Base-by-base conservation (phyloP, 2,329 filamentous ascomycete genomes). In the Colletotrichum sp. region DNA sequence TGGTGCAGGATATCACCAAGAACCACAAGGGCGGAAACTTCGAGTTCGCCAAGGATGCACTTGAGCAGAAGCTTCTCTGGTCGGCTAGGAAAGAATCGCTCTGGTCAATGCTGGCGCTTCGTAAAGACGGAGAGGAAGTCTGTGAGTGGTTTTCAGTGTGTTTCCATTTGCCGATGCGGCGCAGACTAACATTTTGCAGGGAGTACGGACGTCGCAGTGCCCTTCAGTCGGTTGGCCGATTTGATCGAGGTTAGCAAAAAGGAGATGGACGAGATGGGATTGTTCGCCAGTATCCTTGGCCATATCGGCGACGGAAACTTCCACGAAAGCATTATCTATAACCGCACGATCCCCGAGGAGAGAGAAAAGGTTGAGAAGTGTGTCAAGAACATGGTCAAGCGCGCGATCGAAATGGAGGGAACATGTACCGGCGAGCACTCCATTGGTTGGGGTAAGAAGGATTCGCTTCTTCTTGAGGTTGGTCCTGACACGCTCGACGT, bases 241-340 rank as follows among this genome's bases (percentile, higher is more conserved):
- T 94, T 96, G 73, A 89, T 90, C 87, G 96, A 98, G 82, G 88
- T 95, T 58, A 96, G 94, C 77, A 98, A 98, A 87, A 94, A 95
- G 82, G 95, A 98, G 81, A 93, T 98, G 89, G 94, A 96, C 80
- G 92, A 95, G 15, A 88, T 98, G 13, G 95, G 95, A 1, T 86
- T 98, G 3, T 98, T 98, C 82, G 95, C 95, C 2, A 96, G 94
- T 80, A 94, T 98, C 32, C 87, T 98, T 6, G 96, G 96, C 5
- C 96, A 98, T 81, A 94, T 98, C 72, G 96, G 96, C 15, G 96
- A 98, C 81, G 96, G 96, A 48, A 98, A 98, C 84, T 98, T 98
- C 86, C 96, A 98, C 83, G 93, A 96, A 82, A 95, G 94, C 82
- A 97, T 98, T 84, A 93, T 98, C 85, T 98, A 98, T 83, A 92